A percentile compares a stretch with the other conserved stretches of the same genome.
phyloP scores from a whole-genome alignment of 371 early-diverging fungal genomes.

The Encephalitozoon intestinalis region DNA sequence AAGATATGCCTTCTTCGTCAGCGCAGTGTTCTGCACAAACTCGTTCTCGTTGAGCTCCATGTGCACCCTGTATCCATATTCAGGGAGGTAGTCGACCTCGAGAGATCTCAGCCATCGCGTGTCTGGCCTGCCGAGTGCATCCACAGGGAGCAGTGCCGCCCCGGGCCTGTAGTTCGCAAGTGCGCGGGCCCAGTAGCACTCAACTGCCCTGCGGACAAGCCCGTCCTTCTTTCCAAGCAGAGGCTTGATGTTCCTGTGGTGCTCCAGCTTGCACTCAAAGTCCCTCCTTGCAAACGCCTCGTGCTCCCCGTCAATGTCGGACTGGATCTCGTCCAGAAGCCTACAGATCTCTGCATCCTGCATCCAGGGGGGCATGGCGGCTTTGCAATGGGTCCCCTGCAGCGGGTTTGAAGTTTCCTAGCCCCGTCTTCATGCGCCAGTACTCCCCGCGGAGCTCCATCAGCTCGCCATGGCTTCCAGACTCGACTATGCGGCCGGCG shows the following conservation, averaged over 20 bases:
- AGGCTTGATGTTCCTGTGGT: conserved; percentile 24
- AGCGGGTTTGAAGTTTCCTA: background rate
- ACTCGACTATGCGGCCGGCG: background rate
- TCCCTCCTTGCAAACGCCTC: conserved; percentile 30
- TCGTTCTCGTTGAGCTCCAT: conserved; percentile 43
- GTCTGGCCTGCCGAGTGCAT: background rate
- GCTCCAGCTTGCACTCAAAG: conserved; percentile 33
- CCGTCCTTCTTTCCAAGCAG: conserved; percentile 12
- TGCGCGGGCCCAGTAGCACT: conserved; percentile 4
- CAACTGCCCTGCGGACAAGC: background rate
- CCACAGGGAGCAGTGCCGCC: conserved; percentile 6
- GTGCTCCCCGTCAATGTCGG: conserved; percentile 33
- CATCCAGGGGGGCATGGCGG: background rate
- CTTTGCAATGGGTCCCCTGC: background rate
- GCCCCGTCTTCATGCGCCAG: background rate
- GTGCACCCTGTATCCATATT: conserved; percentile 39
- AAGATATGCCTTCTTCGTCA: conserved; percentile 47
- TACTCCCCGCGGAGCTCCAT: background rate
- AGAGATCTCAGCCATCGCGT: conserved; percentile 40
- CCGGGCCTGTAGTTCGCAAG: conserved; percentile 3
- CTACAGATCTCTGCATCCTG: background rate
- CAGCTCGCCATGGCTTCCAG: background rate
- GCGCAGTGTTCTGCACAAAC: conserved; percentile 37
- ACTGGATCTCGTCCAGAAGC: conserved; percentile 38
- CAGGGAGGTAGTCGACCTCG: conserved; percentile 42